A percentile compares a stretch with the other conserved stretches of the same genome.
phyloP scores from a whole-genome alignment of 2,329 filamentous ascomycete species.

The Monosporascus sp. region DNA sequence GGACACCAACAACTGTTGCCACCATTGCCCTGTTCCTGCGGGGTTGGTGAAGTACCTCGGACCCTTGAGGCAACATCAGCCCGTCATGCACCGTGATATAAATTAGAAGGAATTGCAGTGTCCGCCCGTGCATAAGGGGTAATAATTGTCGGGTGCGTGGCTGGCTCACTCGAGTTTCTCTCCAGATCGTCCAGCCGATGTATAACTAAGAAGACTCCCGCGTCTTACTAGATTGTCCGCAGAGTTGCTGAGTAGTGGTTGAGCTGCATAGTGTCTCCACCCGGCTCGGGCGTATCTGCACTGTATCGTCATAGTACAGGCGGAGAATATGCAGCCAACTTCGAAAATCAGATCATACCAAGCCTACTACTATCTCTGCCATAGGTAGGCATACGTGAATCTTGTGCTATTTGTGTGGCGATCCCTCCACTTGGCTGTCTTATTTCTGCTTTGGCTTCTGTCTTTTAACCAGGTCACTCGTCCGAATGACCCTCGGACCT shows the following conservation, averaged over 20 bases:
- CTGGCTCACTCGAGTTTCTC: background rate
- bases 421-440: background rate
- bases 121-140: no score
- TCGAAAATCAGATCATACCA: background rate
- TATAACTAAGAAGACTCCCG: background rate
- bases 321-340: background rate
- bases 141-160: no score
- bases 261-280: background rate
- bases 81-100: background rate
- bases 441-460: slow-evolving; percentile 37
- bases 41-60: no score
- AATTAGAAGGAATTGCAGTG: background rate
- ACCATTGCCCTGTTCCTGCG: slow-evolving; percentile 4
- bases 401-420: background rate
- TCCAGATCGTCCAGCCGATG: background rate
- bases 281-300: slow-evolving; percentile 2
- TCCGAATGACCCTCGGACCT: slow-evolving; percentile 36
- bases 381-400: background rate
- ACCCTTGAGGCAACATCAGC: no score
- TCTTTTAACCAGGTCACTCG: slow-evolving; percentile 44
- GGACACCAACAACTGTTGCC: no score
- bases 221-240: background rate
- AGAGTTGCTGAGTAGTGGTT: background rate
- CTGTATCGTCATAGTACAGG: slow-evolving; percentile 12
- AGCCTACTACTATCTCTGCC: slow-evolving; percentile 1